Conservation (phyloP, 1,139 yeast genomes). For the Saccharomyces pastorianus region DNA sequence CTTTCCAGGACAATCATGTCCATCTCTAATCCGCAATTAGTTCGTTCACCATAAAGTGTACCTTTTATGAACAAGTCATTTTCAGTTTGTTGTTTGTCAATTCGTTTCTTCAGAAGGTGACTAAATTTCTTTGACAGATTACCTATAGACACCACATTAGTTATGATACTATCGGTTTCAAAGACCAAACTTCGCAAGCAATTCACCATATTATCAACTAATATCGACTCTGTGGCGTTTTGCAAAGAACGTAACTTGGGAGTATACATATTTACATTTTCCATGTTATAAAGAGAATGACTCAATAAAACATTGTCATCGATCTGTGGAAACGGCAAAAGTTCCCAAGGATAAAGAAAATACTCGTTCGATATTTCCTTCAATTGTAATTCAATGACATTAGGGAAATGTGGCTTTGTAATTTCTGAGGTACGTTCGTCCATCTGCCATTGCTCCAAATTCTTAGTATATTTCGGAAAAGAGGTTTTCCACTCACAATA, state of each 20-base stretch:
- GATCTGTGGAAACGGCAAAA: conserved; percentile 20
- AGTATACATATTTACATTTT: conserved; percentile 19
- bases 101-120: conserved; percentile 15
- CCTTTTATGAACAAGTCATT: conserved; percentile 21
- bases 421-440: background rate
- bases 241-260: conserved; percentile 20
- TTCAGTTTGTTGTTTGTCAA: conserved; percentile 10
- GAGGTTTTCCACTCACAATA: conserved; percentile 18
- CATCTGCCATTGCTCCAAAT: background rate
- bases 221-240: conserved; percentile 21
- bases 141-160: conserved; percentile 25
- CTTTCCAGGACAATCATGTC: conserved; percentile 76
- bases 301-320: conserved; percentile 24
- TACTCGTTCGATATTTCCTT: conserved; percentile 2
- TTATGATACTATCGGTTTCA: conserved; percentile 21
- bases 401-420: conserved; percentile 14
- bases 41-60: conserved; percentile 28
- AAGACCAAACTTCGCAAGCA: conserved; percentile 17
- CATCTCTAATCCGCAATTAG: conserved; percentile 34
- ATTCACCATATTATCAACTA: conserved; percentile 24
- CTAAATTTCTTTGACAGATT: conserved; percentile 18
- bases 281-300: conserved; percentile 18
- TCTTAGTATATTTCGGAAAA: background rate
- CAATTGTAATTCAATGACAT: conserved; percentile 16
- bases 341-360: conserved; percentile 17